phyloP scores from a whole-genome alignment of 2,329 filamentous ascomycete genomes.

The Zopfia rhizophila region DNA sequence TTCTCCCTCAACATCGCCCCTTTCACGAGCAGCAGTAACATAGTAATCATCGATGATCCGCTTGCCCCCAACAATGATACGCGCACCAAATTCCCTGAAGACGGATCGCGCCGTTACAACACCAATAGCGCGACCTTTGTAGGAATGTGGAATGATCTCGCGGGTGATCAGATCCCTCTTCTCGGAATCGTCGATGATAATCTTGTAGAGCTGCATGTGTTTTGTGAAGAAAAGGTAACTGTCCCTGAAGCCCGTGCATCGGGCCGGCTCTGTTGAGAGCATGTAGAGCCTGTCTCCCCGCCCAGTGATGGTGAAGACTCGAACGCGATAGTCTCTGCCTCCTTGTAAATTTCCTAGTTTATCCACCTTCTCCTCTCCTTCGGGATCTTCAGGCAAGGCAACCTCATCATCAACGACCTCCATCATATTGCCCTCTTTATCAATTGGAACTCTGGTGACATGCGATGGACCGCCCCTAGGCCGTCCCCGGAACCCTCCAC shows the following conservation, averaged over 20 bases:
- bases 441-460: constrained; percentile 83
- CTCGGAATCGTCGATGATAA: constrained; percentile 97
- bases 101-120: constrained; percentile 96
- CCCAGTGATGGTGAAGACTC: constrained; percentile 90
- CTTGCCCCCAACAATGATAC: constrained; percentile 91
- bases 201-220: constrained; percentile 95
- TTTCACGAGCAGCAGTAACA: constrained; percentile 76
- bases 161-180: constrained; percentile 96
- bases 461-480: constrained; percentile 77
- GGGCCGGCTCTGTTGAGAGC: constrained; percentile 96
- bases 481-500: constrained; percentile 77
- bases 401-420: constrained; percentile 94
- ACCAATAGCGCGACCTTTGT: constrained; percentile 97
- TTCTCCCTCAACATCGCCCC: constrained; percentile 87
- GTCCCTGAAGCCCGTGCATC: constrained; percentile 96
- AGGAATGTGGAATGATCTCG: constrained; percentile 95
- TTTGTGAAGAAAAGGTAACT: constrained; percentile 99
- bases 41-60: constrained; percentile 91
- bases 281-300: constrained; percentile 92
- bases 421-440: constrained; percentile 92
- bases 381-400: constrained; percentile 83
- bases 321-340: constrained; percentile 91
- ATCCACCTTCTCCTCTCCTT: constrained; percentile 94
- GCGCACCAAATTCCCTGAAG: constrained; percentile 94
- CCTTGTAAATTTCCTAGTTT: constrained; percentile 84